These are phyloP conservation scores for Chlorella sorokiniana DNA, from an alignment of 139 green algal genomes.

Conservation along the genomic window DNA sequence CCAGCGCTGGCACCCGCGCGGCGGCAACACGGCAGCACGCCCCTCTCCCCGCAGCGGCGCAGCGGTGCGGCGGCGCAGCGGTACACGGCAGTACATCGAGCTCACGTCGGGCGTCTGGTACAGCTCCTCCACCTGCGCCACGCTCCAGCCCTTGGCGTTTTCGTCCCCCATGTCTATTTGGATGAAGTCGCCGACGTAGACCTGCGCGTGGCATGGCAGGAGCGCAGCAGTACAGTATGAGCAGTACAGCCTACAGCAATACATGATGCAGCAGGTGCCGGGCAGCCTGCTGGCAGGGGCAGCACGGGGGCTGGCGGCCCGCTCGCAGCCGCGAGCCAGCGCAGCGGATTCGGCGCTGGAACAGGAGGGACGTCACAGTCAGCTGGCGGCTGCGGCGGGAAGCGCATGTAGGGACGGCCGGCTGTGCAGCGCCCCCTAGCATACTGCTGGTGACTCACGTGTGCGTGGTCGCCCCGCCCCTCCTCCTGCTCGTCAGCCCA, in stretches of 20 bases:
- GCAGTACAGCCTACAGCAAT: too few species aligned
- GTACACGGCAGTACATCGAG: background rate
- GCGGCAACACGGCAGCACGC: too few species aligned
- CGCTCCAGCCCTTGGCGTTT: background rate
- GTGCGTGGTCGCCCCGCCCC: background rate
- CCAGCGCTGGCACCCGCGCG: too few species aligned
- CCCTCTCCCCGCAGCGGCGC: too few species aligned
- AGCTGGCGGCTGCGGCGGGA: too few species aligned
- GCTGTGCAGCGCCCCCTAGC: background rate
- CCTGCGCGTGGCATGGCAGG: too few species aligned
- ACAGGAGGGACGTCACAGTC: background rate
- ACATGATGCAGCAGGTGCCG: background rate
- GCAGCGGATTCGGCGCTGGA: background rate
- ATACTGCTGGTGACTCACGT: background rate
- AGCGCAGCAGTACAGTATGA: too few species aligned
- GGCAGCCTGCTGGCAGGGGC: too few species aligned
- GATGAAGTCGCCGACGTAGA: constrained; percentile 30
- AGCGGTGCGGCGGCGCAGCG: too few species aligned
- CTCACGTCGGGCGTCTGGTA: constrained; percentile 28
- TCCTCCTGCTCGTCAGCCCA: constrained; percentile 5
- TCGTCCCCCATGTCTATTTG: background rate
- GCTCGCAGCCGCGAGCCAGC: background rate
- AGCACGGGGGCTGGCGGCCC: background rate
- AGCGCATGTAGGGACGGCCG: too few species aligned
- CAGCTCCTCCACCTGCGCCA: constrained; percentile 32